phyloP scores from a whole-genome alignment of 148 eudicot genomes.

The Linanthus parryae region DNA sequence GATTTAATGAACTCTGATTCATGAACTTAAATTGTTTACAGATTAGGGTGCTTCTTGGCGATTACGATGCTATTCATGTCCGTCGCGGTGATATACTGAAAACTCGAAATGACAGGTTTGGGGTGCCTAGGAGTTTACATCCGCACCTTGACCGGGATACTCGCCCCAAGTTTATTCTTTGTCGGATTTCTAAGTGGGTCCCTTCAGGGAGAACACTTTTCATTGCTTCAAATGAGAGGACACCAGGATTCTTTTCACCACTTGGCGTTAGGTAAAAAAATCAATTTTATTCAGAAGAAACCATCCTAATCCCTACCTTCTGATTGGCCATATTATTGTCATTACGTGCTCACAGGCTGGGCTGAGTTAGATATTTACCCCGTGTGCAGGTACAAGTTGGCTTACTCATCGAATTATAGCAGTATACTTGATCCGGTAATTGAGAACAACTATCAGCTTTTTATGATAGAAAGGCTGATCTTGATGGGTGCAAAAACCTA shows the following conservation, averaged over 20 bases:
- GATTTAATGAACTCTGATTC: slow-evolving; percentile 10
- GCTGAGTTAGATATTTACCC: no score
- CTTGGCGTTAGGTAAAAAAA: slow-evolving; percentile 50
- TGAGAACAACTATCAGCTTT: slow-evolving; percentile 88
- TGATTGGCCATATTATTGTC: no score
- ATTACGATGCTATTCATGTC: slow-evolving; percentile 96
- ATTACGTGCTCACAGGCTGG: no score
- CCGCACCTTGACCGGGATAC: slow-evolving; percentile 97
- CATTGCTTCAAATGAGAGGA: slow-evolving; percentile 92
- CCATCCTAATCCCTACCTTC: no score
- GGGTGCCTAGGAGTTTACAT: slow-evolving; percentile 62
- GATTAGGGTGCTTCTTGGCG: slow-evolving; percentile 80
- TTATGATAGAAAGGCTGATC: slow-evolving; percentile 90
- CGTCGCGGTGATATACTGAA: slow-evolving; percentile 88
- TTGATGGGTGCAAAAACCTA: slow-evolving; percentile 82
- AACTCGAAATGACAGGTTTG: slow-evolving; percentile 82
- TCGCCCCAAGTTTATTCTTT: slow-evolving; percentile 73
- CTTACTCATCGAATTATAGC: slow-evolving; percentile 84
- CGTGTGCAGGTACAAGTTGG: slow-evolving; percentile 73
- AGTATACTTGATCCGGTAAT: slow-evolving; percentile 61
- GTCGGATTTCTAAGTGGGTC: slow-evolving; percentile 76
- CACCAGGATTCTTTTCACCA: slow-evolving; percentile 80
- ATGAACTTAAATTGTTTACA: slow-evolving; percentile 23
- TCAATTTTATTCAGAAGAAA: background rate
- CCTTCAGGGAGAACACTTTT: slow-evolving; percentile 75